Conservation (phyloP, 1,284 basidiomycete genomes). For the Thecaphora thlaspeos region DNA sequence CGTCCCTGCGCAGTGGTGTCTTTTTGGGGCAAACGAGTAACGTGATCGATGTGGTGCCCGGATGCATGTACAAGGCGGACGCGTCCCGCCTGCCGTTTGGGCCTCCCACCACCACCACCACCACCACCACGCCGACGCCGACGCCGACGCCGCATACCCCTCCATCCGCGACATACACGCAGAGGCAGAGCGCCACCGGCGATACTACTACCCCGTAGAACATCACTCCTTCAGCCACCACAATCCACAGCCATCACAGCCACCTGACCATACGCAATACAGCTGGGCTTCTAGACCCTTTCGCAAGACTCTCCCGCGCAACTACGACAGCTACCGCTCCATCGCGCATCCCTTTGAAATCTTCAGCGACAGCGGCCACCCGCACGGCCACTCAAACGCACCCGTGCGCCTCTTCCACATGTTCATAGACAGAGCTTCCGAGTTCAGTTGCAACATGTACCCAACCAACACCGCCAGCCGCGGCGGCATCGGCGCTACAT, state of each 20-base stretch:
- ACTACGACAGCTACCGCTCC: background rate
- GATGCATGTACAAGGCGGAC: too few relatives aligned
- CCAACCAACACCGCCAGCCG: background rate
- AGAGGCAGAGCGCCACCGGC: background rate
- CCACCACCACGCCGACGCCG: background rate
- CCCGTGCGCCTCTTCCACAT: background rate
- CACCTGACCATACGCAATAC: too few relatives aligned
- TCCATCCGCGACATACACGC: background rate
- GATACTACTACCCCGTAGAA: background rate
- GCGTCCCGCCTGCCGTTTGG: too few relatives aligned
- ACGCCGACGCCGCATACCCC: background rate
- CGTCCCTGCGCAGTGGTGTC: too few relatives aligned
- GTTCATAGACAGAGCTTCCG: background rate
- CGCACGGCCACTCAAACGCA: background rate
- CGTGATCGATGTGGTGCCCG: too few relatives aligned
- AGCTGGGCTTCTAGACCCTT: background rate
- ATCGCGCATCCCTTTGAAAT: background rate
- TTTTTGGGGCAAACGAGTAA: too few relatives aligned
- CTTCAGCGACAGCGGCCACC: background rate
- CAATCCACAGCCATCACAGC: background rate
- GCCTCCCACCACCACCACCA: background rate
- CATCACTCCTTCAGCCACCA: background rate
- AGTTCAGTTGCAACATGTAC: background rate
- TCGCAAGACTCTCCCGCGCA: background rate
- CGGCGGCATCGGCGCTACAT: too few relatives aligned